Conservation (phyloP, 2,329 filamentous ascomycete genomes). For the Simplicillium sp. region DNA sequence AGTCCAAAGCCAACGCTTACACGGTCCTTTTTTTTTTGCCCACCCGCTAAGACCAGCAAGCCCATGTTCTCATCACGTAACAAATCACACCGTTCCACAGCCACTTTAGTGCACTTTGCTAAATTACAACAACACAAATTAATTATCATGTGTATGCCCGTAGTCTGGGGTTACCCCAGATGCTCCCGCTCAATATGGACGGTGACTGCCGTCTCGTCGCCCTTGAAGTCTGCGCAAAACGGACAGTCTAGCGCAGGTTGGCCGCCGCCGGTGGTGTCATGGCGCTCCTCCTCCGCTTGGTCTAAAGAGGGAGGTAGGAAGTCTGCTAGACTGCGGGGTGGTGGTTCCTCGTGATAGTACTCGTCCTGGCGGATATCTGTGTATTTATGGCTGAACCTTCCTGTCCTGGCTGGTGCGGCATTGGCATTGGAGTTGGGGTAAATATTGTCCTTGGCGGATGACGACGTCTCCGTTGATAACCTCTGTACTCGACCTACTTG, state of each 20-base stretch:
- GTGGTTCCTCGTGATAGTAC: constrained; percentile 26
- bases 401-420: constrained; percentile 1
- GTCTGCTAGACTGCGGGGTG: constrained; percentile 30
- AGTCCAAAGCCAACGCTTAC: no score
- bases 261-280: background rate
- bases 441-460: constrained; percentile 4
- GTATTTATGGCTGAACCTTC: constrained; percentile 19
- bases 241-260: constrained; percentile 39
- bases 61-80: no score
- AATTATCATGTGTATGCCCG: no score
- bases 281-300: constrained; percentile 11
- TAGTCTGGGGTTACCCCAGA: constrained; percentile 11
- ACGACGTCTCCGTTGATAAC: constrained; percentile 26
- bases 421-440: background rate
- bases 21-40: no score
- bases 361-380: constrained; percentile 24
- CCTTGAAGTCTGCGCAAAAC: constrained; percentile 56
- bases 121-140: no score
- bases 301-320: constrained; percentile 35
- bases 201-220: constrained; percentile 58
- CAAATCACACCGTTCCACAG: no score
- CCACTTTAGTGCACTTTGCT: no score
- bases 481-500: constrained; percentile 65
- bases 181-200: constrained; percentile 48
- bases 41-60: no score